Evolutionary conservation across 306 rosid genomes (phyloP).

Genomic region (Acacia confusa): DNA sequence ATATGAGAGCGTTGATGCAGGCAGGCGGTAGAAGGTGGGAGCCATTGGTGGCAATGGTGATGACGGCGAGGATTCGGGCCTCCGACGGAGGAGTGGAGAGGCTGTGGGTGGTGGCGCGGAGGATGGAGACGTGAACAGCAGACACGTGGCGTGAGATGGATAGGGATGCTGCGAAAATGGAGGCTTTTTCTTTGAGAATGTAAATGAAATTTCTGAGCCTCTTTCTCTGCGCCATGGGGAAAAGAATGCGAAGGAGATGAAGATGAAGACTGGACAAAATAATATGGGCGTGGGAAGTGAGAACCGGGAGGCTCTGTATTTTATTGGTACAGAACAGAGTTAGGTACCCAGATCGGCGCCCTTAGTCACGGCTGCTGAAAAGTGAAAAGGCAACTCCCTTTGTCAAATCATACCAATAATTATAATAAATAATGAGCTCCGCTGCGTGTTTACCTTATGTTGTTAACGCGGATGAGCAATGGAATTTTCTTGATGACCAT

Average conservation of each 20-base stretch:
- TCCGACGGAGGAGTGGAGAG: constrained; percentile 54
- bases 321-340: not conserved
- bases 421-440: not conserved
- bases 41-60: constrained; percentile 33
- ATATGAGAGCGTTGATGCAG: constrained; percentile 64
- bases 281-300: not conserved
- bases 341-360: not conserved
- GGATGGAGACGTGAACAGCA: constrained; percentile 47
- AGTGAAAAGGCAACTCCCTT: not conserved
- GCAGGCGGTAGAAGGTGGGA: constrained; percentile 44
- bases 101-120: constrained; percentile 80
- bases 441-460: not conserved
- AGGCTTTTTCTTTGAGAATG: constrained; percentile 68
- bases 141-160: constrained; percentile 52
- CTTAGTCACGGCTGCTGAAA: not conserved
- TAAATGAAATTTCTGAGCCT: constrained; percentile 41
- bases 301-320: not conserved
- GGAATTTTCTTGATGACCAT: not conserved
- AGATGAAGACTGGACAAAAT: not conserved
- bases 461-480: constrained; percentile 38
- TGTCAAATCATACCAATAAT: not conserved
- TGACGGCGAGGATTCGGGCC: constrained; percentile 44
- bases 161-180: constrained; percentile 56
- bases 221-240: constrained; percentile 44
- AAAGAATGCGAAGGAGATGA: not conserved